Evolutionary conservation across 495 filamentous ascomycete species (phyloP), one percentile per base, ranked within the genome.

Genomic region (Wilcoxina mikolae): DNA sequence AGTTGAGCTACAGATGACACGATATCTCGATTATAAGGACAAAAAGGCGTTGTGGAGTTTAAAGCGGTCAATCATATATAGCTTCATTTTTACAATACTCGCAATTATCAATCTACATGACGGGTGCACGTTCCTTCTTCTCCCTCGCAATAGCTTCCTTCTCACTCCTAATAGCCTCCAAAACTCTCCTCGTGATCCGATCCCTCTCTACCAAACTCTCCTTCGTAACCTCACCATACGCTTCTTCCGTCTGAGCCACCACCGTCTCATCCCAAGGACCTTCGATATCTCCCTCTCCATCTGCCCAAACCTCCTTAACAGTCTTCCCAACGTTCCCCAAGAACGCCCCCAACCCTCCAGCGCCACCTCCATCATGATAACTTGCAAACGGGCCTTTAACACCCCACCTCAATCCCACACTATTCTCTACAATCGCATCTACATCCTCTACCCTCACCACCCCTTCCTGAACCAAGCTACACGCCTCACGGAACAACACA

Each of bases 311-410:
- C 28, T 66, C 69, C 57, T 75, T 71, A 55, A 79, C 70, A 4
- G 78, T 79, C 10, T 69, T 68, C 20, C 73, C 75, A 60, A 80
- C 68, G 55, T 80, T 80, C 42, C 72, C 65, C 56, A 79, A 69
- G 58, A 80, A 78, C 2, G 68, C 72, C n/a, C 67, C 61, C 60
- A 80, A 68, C 2, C 61, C 59, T 15, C 76, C 77, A 38, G 70
- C 70, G 12, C 78, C 77, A 38, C 78, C 78, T 17, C 77, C 78
- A 39, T 76, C 74, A 67, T 76, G 74, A 62, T 80, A 80, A 49
- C 75, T 77, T 59, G 74, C 76, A 62, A 81, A 80, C 5, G 76
- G 72, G 7, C 77, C 76, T 54, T 73, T 73, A 11, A 76, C 71
- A 7, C 74, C 71, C 78, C 78, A 80, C 48, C 77, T 56, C 0